Percentiles rank a stretch among this genome's conserved stretches.
Conservation (phyloP, 2,329 filamentous ascomycete species). For the Didymellaceae sp. region DNA sequence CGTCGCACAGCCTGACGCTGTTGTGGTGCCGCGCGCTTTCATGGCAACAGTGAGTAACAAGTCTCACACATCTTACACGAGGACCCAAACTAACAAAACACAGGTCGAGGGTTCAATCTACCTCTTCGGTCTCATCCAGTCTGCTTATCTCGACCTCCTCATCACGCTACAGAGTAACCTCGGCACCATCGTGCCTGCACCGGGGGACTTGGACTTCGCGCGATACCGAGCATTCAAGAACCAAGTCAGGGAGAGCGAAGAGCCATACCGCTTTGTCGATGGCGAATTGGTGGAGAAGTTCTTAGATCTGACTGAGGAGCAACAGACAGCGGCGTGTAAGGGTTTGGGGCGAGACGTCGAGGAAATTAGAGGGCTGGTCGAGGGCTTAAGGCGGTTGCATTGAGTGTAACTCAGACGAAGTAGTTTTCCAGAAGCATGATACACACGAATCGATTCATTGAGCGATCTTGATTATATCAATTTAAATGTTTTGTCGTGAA, state of each 20-base stretch:
- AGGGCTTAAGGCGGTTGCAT: constrained; percentile 60
- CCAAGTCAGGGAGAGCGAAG: constrained; percentile 71
- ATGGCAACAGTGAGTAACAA: constrained; percentile 76
- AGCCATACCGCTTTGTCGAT: constrained; percentile 87
- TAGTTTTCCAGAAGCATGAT: neutral
- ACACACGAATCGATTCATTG: neutral
- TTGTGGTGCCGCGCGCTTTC: constrained; percentile 83
- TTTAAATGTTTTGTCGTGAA: too few relatives aligned
- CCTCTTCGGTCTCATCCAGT: constrained; percentile 80
- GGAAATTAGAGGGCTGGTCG: constrained; percentile 65
- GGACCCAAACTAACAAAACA: constrained; percentile 15
- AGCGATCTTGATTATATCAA: too few relatives aligned
- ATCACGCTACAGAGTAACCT: constrained; percentile 80
- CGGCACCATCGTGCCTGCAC: constrained; percentile 68
- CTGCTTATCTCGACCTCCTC: constrained; percentile 76
- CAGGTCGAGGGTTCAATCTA: constrained; percentile 92
- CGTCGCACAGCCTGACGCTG: constrained; percentile 66
- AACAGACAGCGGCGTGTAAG: constrained; percentile 61
- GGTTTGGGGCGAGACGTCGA: constrained; percentile 64
- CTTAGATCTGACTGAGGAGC: constrained; percentile 69
- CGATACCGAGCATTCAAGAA: constrained; percentile 84
- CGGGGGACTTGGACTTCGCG: constrained; percentile 78
- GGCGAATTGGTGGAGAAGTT: constrained; percentile 90
- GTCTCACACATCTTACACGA: neutral
- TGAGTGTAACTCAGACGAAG: constrained; percentile 15